Conservation (phyloP, 176 grass and related monocot genomes). For the Raddia distichophylla region DNA sequence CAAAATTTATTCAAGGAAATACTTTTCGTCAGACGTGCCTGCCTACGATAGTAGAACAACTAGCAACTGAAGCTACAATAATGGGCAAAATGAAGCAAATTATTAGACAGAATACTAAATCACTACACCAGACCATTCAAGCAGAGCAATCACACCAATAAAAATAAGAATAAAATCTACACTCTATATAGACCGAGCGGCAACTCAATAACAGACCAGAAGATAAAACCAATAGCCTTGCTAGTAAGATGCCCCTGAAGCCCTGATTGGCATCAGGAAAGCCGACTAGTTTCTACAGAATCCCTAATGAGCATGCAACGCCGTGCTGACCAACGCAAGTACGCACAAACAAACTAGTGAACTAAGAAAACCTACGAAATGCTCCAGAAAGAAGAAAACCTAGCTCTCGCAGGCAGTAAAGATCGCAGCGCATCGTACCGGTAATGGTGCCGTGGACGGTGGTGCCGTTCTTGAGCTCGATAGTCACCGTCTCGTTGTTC, state of each 20-base stretch:
- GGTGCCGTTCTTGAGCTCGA: conserved; percentile 85
- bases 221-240: neutral
- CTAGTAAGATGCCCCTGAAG: neutral
- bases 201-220: neutral
- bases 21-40: neutral
- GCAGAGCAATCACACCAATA: neutral
- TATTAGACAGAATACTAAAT: neutral
- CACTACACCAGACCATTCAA: neutral
- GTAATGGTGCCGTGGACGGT: conserved; percentile 75
- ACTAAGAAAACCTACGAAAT: conserved; percentile 3
- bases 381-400: neutral
- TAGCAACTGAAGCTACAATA: neutral
- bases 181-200: neutral
- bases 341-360: neutral
- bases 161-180: neutral
- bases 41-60: neutral
- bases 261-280: neutral
- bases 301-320: neutral
- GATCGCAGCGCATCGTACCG: conserved; percentile 40
- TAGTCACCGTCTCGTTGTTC: conserved; percentile 86
- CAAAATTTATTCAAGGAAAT: neutral
- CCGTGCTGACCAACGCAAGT: neutral
- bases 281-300: neutral
- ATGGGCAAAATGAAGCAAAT: neutral
- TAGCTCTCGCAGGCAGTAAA: neutral